These are phyloP conservation scores for Agastache rugosa DNA, from an alignment of 257 asterid species.

Conservation along the genomic window DNA sequence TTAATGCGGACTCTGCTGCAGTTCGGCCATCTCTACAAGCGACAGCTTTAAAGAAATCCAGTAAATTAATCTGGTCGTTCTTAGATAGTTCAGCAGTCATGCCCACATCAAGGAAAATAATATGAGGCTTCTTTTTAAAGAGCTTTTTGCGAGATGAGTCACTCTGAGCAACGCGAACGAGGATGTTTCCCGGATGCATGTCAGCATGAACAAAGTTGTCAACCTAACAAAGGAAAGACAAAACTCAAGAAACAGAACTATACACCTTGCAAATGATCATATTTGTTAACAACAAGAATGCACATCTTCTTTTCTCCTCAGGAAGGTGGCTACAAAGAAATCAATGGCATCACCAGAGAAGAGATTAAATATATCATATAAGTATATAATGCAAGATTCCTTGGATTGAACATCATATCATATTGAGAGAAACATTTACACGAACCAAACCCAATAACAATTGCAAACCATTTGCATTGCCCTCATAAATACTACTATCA, in stretches of 20 bases:
- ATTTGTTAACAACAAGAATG: conserved; percentile 5
- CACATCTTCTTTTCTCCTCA: conserved; percentile 3
- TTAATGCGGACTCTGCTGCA: conserved; percentile 70
- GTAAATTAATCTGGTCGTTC: conserved; percentile 56
- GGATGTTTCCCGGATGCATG: conserved; percentile 92
- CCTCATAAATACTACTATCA: not conserved
- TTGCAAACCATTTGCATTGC: conserved; percentile 1
- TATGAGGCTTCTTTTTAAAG: conserved; percentile 74
- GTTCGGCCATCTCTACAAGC: conserved; percentile 78
- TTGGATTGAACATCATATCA: not conserved
- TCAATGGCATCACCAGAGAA: not conserved
- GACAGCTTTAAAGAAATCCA: conserved; percentile 78
- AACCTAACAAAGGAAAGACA: conserved; percentile 54
- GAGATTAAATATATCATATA: not conserved
- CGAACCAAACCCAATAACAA: not conserved
- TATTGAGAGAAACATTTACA: not conserved
- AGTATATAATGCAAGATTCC: conserved; percentile 13
- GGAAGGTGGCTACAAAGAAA: conserved; percentile 13
- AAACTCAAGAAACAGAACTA: conserved; percentile 23
- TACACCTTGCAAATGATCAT: conserved; percentile 15
- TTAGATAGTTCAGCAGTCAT: conserved; percentile 90
- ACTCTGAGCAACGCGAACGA: conserved; percentile 61
- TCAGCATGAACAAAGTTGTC: conserved; percentile 90
- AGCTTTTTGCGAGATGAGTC: conserved; percentile 59
- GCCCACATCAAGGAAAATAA: conserved; percentile 79